Evolutionary conservation across 2,329 filamentous ascomycete species (phyloP), one percentile per base, ranked within the genome.

Genomic region (Pseudocercospora pini-densiflorae): DNA sequence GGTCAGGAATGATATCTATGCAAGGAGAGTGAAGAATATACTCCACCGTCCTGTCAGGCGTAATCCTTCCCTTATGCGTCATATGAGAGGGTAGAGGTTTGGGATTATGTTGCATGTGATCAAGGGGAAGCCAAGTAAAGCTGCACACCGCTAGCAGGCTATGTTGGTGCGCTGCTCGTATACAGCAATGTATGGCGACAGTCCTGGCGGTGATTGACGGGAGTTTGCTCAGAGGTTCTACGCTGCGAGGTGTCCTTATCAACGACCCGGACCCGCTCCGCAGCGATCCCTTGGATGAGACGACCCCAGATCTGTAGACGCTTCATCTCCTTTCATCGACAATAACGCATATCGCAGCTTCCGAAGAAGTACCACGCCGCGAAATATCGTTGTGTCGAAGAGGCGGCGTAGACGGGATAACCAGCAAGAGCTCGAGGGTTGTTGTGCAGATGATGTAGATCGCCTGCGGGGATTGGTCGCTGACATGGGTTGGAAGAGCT

Each of bases 41-140:
- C 51, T 55, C 47, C 23, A 51, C 10, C 47, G 14, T 27, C 19
- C 21, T 21, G 45, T 51, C 47, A 24, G 47, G 47, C 47, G 47
- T 21, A 24, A 23, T 27, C 47, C 23, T 21, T 27, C 47, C 14
- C 9, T 21, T 27, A 27, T 23, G 51, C 51, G 51, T 55, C 51
- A 55, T 55, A 19, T 29, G 51, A 51, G 19, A 31, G 51, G 24
- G 49, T 12, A 24, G 21, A 14, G 9, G 49, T 29, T 54, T 54
- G 49, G 51, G 51, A 55, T 55, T 5, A 27, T 33, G 51, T 33
- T 55, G 27, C 51, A 55, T 55, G 51, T 55, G 51, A 55, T 55
- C 51, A 16, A 55, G 51, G 27, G 16, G 23, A n/a, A 23, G 23
- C 24, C 8, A 55, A 27, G 51, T 9, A n/a, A 7, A 23, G 16